Percentiles rank a stretch among this genome's conserved stretches.
phyloP scores from a whole-genome alignment of 192 early-diverging fungal species.

The Mortierella hygrophila region DNA sequence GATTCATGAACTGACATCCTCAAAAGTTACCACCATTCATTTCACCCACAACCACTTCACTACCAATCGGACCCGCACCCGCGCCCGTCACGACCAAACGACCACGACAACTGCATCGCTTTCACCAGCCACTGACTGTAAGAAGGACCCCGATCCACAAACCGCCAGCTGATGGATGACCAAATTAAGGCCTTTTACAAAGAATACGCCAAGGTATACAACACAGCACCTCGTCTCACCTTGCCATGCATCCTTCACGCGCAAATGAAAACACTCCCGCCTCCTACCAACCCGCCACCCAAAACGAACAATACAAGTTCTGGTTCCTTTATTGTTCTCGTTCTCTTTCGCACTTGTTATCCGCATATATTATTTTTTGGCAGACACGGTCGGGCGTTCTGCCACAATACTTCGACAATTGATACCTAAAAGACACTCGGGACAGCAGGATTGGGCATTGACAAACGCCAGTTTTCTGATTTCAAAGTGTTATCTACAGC shows the following conservation, averaged over 20 bases:
- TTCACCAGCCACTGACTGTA: slow-evolving; percentile 20
- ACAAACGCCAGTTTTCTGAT: background rate
- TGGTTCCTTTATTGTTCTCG: too few relatives aligned
- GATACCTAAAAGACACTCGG: background rate
- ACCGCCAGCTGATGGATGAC: slow-evolving; percentile 31
- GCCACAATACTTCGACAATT: background rate
- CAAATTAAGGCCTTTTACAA: slow-evolving; percentile 46
- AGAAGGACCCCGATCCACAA: slow-evolving; percentile 23
- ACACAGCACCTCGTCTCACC: background rate
- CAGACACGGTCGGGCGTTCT: background rate
- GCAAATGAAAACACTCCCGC: background rate
- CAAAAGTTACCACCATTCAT: background rate
- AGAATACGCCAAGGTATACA: slow-evolving; percentile 46
- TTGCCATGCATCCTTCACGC: background rate
- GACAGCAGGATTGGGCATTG: background rate
- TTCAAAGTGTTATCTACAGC: background rate
- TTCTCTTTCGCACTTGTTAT: background rate
- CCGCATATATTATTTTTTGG: background rate
- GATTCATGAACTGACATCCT: slow-evolving; percentile 19
- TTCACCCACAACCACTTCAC: background rate
- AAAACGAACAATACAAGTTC: background rate
- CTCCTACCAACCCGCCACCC: background rate
- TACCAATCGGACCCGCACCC: background rate
- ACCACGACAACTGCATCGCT: background rate
- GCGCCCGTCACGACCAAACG: background rate